Conservation (phyloP, 768 basidiomycete species). For the Chiua virens region DNA sequence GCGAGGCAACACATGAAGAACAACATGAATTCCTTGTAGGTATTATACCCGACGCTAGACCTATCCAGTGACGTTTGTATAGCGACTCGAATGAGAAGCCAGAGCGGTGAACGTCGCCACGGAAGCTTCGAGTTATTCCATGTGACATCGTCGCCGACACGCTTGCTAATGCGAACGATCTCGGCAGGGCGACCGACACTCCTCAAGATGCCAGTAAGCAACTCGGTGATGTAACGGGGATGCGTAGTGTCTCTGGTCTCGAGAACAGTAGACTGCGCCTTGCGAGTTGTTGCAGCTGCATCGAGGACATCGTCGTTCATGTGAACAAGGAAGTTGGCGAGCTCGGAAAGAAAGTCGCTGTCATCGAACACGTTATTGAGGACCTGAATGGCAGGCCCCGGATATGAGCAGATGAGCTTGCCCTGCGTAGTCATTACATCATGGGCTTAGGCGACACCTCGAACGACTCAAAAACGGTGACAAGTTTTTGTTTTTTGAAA, state of each 20-base stretch:
- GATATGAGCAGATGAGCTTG: constrained; percentile 44
- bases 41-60: constrained; percentile 3
- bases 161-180: constrained; percentile 30
- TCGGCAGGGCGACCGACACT: constrained; percentile 26
- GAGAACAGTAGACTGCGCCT: constrained; percentile 18
- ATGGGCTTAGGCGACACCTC: constrained; percentile 37
- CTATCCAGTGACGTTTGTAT: constrained; percentile 33
- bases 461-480: constrained; percentile 43
- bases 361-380: constrained; percentile 29
- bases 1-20: constrained; percentile 37
- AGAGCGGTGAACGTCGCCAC: constrained; percentile 38
- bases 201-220: constrained; percentile 45
- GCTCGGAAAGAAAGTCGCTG: constrained; percentile 30
- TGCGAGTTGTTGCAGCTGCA: constrained; percentile 29
- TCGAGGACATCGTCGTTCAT: constrained; percentile 33
- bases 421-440: constrained; percentile 37
- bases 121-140: constrained; percentile 21
- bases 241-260: constrained; percentile 23
- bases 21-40: constrained; percentile 51
- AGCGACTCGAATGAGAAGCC: constrained; percentile 35
- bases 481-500: constrained; percentile 23
- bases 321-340: constrained; percentile 37
- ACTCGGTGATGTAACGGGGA: constrained; percentile 46
- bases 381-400: constrained; percentile 40
- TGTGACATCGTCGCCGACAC: constrained; percentile 32